phyloP scores from a whole-genome alignment of 164 flowering plant species.

The Chloranthus sessilifolius region DNA sequence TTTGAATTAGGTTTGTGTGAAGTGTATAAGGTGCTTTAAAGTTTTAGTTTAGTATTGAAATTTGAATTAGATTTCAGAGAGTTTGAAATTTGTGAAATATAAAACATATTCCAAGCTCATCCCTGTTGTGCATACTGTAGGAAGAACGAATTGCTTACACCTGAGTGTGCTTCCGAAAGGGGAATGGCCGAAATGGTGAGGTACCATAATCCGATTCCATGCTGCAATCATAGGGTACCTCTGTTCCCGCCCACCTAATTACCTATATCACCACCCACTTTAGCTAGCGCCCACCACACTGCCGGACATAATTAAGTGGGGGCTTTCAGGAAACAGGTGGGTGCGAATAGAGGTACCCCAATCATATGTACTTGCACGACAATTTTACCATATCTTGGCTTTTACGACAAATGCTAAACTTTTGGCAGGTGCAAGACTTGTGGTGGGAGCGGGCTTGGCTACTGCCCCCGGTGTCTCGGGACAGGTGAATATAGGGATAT shows the following conservation, averaged over 20 bases:
- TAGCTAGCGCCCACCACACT: no score
- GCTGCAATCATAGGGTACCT: neutral
- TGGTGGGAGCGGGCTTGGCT: slow-evolving; percentile 70
- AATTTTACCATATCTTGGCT: neutral
- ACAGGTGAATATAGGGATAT: slow-evolving; percentile 68
- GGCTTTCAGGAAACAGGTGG: no score
- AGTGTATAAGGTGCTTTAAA: neutral
- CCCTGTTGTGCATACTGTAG: slow-evolving; percentile 21
- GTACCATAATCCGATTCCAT: neutral
- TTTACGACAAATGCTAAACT: neutral
- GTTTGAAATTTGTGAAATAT: neutral
- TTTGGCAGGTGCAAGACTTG: slow-evolving; percentile 71
- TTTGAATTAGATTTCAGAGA: neutral
- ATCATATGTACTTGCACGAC: no score
- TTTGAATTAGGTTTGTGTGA: neutral
- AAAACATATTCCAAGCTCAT: neutral
- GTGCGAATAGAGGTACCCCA: no score
- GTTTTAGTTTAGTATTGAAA: neutral
- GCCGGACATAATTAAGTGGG: no score
- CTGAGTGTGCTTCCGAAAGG: slow-evolving; percentile 78
- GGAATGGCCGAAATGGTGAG: slow-evolving; percentile 95
- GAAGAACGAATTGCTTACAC: slow-evolving; percentile 61
- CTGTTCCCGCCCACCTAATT: neutral
- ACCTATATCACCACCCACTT: no score
- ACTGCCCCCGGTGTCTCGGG: slow-evolving; percentile 77